These are phyloP conservation scores for Aethionema arabicum DNA, from an alignment of 345 rosid genomes.

Conservation along the genomic window DNA sequence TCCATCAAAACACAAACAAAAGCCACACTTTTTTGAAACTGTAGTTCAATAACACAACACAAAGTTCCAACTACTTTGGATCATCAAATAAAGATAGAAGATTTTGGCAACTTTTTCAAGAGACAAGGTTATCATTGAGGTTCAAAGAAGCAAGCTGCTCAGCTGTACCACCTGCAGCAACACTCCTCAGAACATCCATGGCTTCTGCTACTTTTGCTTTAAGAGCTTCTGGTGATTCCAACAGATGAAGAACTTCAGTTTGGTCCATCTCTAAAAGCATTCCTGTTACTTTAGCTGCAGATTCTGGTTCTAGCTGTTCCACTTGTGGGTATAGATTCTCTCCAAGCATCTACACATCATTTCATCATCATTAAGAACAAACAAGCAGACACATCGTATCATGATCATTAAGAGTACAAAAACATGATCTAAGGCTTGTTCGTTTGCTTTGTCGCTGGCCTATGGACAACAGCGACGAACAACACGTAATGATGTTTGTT, in stretches of 20 bases:
- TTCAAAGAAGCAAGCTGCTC: slow-evolving; percentile 80
- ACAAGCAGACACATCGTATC: slow-evolving; percentile 18
- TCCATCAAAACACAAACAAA: too few relatives aligned
- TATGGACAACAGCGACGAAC: background rate
- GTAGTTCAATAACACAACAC: too few relatives aligned
- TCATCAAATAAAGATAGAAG: slow-evolving; percentile 3
- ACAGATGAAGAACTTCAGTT: slow-evolving; percentile 88
- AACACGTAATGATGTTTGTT: too few relatives aligned
- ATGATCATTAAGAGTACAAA: too few relatives aligned
- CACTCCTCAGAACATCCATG: slow-evolving; percentile 90
- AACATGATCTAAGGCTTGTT: too few relatives aligned
- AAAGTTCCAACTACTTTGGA: background rate
- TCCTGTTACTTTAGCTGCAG: slow-evolving; percentile 93
- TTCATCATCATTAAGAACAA: slow-evolving; percentile 2
- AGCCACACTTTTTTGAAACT: too few relatives aligned
- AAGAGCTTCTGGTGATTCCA: slow-evolving; percentile 92
- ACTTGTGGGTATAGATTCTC: slow-evolving; percentile 94
- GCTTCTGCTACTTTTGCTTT: slow-evolving; percentile 91
- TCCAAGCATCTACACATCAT: slow-evolving; percentile 70
- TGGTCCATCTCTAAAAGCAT: slow-evolving; percentile 99
- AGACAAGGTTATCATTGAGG: slow-evolving; percentile 54
- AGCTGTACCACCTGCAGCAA: slow-evolving; percentile 56
- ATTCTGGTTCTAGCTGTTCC: slow-evolving; percentile 82
- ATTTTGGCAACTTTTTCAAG: slow-evolving; percentile 30
- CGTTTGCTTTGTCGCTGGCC: too few relatives aligned